Conservation (phyloP, 352 stramenopile species). For the Albugo candida region DNA sequence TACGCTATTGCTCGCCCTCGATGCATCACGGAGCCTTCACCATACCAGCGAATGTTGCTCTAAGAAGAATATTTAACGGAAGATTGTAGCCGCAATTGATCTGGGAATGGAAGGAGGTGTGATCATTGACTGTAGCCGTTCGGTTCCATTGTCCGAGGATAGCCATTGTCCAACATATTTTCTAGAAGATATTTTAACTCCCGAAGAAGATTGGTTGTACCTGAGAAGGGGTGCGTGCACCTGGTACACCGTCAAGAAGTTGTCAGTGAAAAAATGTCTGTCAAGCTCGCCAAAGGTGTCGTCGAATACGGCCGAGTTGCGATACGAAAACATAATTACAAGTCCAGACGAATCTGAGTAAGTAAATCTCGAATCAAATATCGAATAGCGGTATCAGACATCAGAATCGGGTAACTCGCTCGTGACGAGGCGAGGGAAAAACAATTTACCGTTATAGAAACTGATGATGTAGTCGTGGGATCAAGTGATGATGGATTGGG, state of each 20-base stretch:
- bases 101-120: conserved; percentile 85
- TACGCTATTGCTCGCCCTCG: conserved; percentile 90
- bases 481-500: conserved; percentile 73
- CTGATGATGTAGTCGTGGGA: conserved; percentile 83
- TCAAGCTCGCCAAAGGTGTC: conserved; percentile 95
- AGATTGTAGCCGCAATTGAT: conserved; percentile 74
- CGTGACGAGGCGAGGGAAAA: conserved; percentile 87
- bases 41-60: conserved; percentile 87
- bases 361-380: conserved; percentile 2
- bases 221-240: conserved; percentile 10
- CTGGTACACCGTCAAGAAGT: conserved; percentile 94
- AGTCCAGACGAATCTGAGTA: conserved; percentile 59
- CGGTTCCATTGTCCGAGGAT: conserved; percentile 92
- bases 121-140: conserved; percentile 96
- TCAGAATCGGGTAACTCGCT: conserved; percentile 55
- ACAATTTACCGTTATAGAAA: conserved; percentile 87
- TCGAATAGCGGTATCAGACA: not conserved
- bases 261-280: conserved; percentile 94
- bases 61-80: too few species aligned
- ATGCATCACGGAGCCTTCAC: conserved; percentile 94
- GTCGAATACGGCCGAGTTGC: conserved; percentile 88
- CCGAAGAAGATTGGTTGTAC: not conserved
- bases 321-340: conserved; percentile 94
- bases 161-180: conserved; percentile 97
- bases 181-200: conserved; percentile 50